Base-by-base conservation (phyloP, 1,284 basidiomycete species). In the Moniliella sp. region DNA sequence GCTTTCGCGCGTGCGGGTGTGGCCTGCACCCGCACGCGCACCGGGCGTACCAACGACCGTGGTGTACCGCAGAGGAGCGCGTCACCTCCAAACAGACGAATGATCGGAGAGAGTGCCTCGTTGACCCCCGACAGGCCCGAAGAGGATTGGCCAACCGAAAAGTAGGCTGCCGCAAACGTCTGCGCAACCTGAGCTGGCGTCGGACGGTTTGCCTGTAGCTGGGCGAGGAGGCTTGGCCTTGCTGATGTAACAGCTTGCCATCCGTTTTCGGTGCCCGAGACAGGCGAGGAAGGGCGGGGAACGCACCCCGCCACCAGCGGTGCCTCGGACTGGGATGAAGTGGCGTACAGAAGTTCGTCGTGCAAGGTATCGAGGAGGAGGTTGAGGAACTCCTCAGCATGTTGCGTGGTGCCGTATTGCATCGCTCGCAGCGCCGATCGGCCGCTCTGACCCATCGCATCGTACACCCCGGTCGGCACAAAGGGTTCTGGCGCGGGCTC, bases 371-470 rank as follows among this genome's bases (percentile, higher is more conserved):
- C 84, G 27, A 94, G 67, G 65, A 83, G 86, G 65, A 93, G 91
- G 5, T 88, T 86, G n/a, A 94, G 68, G 63, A 93, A 97, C 63
- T 97, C 88, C 61, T 97, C 86, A 0, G 88, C 88, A 41, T 97
- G n/a, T n/a, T n/a, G n/a, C 88, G 65, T 97, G 88, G 43, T 84
- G 79, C 0, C 86, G 86, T 18, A n/a, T n/a, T n/a, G n/a, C n/a
- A n/a, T n/a, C n/a, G n/a, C n/a, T n/a, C n/a, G n/a, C n/a, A n/a
- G n/a, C n/a, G n/a, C n/a, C n/a, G n/a, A n/a, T n/a, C n/a, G n/a
- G n/a, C n/a, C n/a, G n/a, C n/a, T n/a, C n/a, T 77, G 74, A 63
- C 80, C 82, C 71, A 91, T 76, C n/a, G 82, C 83, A 41, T 86
- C 80, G 62, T 91, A 91, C n/a, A 94, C 71, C 45, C 75, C 74